Evolutionary conservation across 306 rosid species (phyloP).

Genomic region (barrel medic (Medicago truncatula)): MtrunA17r5.0-ANR NC_053045.1:51171001-51171500

Average conservation of each 20-base stretch:
- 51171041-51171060: too few relatives aligned
- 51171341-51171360: too few relatives aligned
- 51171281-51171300: slow-evolving; percentile 38
- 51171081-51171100: slow-evolving; percentile 43
- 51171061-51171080: background rate
- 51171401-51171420: slow-evolving; percentile 10
- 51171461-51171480: slow-evolving; percentile 16
- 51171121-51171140: too few relatives aligned
- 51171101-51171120: too few relatives aligned
- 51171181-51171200: too few relatives aligned
- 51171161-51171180: too few relatives aligned
- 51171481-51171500: slow-evolving; percentile 14
- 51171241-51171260: too few relatives aligned
- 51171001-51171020: too few relatives aligned
- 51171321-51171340: slow-evolving; percentile 12
- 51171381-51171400: slow-evolving; percentile 16
- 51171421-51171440: slow-evolving; percentile 14
- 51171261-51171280: background rate
- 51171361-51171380: slow-evolving; percentile 45
- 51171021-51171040: too few relatives aligned
- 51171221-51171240: background rate
- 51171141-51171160: too few relatives aligned
- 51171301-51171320: slow-evolving; percentile 38
- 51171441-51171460: slow-evolving; percentile 19
- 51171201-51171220: too few relatives aligned